These are phyloP conservation scores for Alternaria longipes DNA, from an alignment of 2,329 filamentous ascomycete species.

Conservation along the genomic window DNA sequence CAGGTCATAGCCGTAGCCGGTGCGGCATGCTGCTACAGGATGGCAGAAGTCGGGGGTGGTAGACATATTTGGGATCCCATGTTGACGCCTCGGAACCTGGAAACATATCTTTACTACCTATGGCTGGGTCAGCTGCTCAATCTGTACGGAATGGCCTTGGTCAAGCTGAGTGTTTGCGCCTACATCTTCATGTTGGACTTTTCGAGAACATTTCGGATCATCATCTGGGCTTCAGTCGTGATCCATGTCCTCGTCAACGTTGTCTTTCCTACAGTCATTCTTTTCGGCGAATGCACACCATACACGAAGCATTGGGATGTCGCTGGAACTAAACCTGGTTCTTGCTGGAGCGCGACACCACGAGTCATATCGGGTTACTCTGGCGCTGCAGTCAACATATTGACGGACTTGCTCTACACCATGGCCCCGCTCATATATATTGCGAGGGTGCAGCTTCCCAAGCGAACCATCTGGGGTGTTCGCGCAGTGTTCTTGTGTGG, in stretches of 20 bases:
- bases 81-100: constrained; percentile 28
- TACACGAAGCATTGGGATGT: constrained; percentile 37
- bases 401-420: constrained; percentile 38
- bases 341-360: constrained; percentile 35
- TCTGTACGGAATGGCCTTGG: constrained; percentile 39
- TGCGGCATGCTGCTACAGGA: constrained; percentile 31
- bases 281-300: constrained; percentile 35
- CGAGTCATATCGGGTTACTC: constrained; percentile 40
- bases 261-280: constrained; percentile 34
- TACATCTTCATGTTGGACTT: constrained; percentile 42
- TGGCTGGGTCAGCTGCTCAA: constrained; percentile 39
- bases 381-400: constrained; percentile 37
- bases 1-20: constrained; percentile 35
- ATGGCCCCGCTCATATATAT: constrained; percentile 36
- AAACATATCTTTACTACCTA: constrained; percentile 28
- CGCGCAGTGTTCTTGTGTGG: constrained; percentile 38
- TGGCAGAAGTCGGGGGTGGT: constrained; percentile 29
- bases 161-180: constrained; percentile 40
- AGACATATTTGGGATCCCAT: constrained; percentile 39
- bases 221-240: constrained; percentile 34
- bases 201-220: constrained; percentile 29
- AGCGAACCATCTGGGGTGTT: constrained; percentile 39
- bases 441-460: constrained; percentile 33
- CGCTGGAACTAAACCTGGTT: constrained; percentile 28
- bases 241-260: constrained; percentile 34